Evolutionary conservation across 1,139 yeast genomes (phyloP), one percentile per base, ranked within the genome.

Genomic region (Oligophagozyma castellii): DNA sequence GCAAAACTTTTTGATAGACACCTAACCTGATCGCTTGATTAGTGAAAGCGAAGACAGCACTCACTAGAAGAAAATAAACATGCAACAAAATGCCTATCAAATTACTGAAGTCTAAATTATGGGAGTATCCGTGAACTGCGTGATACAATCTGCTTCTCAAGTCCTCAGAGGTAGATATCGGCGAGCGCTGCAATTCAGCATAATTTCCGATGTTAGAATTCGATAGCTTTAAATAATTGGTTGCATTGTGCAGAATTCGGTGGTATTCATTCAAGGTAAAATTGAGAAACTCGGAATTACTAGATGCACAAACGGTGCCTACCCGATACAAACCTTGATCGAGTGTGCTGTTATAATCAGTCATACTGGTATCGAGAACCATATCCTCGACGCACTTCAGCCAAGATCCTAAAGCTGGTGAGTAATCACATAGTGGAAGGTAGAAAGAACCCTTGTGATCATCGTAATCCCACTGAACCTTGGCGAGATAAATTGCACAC

Each of bases 61-160:
- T n/a, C n/a, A n/a, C n/a, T n/a, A 38, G 29, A 7, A 35, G 19
- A 22, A 43, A 37, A 30, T 40, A 44, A 7, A 30, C 20, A 12
- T 30, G 34, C 6, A 40, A 29, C 6, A 28, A 12, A 6, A 26
- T 19, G 4, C 42, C 44, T 22, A 31, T 42, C 4, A 16, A 16
- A 24, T 35, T 30, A 19, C 43, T 35, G 4, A 28, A 24, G 25
- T 44, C 50, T 7, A 38, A 24, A 34, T 43, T 44, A 12, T 29
- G 23, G 12, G 36, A 25, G 26, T 35, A 38, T 3, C 27, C 31
- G 26, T 42, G 44, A 26, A 34, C 43, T 5, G 44, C 42, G 19
- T 33, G 14, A 6, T 29, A 38, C 2, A 33, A 13, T 18, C 27
- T 22, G 3, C 12, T 22, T 19, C 44, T 30, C 14, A 22, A 15